phyloP scores from a whole-genome alignment of 2,329 filamentous ascomycete species.

The Raffaelea albimanens region DNA sequence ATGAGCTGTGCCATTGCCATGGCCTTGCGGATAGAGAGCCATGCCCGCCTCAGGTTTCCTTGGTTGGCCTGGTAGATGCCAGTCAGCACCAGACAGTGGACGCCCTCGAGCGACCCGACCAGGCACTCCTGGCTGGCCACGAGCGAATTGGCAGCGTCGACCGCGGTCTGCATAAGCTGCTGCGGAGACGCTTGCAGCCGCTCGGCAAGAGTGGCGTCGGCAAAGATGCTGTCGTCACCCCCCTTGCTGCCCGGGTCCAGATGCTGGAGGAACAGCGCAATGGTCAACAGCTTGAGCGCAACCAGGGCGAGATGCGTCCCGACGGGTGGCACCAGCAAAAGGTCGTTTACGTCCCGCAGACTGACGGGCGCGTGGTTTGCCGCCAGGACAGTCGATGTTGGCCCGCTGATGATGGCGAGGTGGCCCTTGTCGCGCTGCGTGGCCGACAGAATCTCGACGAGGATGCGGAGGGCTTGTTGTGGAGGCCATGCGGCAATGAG shows the following conservation, averaged over 20 bases:
- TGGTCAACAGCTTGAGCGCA: slow-evolving; percentile 22
- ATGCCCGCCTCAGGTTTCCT: slow-evolving; percentile 36
- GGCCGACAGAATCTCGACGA: slow-evolving; percentile 1
- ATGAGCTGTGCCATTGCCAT: slow-evolving; percentile 20
- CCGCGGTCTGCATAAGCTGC: slow-evolving; percentile 3
- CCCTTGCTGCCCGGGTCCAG: slow-evolving; percentile 1
- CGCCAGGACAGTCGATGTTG: slow-evolving; percentile 1
- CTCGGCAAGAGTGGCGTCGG: not conserved
- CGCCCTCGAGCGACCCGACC: slow-evolving; percentile 33
- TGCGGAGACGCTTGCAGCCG: not conserved
- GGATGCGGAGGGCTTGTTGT: not conserved
- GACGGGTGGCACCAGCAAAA: slow-evolving; percentile 3
- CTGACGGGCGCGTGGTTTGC: slow-evolving; percentile 2
- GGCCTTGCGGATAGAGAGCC: slow-evolving; percentile 34
- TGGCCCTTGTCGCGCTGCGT: not conserved
- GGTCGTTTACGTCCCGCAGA: not conserved
- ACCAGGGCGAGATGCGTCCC: slow-evolving; percentile 22
- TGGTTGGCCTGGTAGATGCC: slow-evolving; percentile 34
- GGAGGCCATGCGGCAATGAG: slow-evolving; percentile 6
- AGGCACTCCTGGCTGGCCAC: slow-evolving; percentile 38
- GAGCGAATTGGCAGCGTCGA: slow-evolving; percentile 9
- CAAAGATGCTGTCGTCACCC: no score
- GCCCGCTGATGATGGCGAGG: slow-evolving; percentile 3
- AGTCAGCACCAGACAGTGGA: slow-evolving; percentile 40
- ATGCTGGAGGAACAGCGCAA: slow-evolving; percentile 23